Percentiles rank a stretch among this genome's conserved stretches.
Evolutionary conservation across 2,329 filamentous ascomycete species (phyloP).

Genomic region (Curvularia sp.): DNA sequence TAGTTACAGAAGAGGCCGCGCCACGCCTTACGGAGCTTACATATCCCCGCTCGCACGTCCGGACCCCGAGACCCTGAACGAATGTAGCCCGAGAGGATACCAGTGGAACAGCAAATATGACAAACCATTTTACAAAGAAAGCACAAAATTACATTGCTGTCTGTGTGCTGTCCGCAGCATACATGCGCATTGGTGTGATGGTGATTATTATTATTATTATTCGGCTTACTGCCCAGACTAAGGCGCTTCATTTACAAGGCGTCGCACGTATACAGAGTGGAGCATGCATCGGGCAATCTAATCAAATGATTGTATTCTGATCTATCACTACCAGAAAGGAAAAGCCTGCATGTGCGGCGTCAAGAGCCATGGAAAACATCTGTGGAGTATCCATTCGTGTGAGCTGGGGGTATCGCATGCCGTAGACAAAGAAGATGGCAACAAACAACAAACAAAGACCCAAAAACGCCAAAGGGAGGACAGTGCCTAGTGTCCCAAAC

Average conservation of each 20-base stretch:
- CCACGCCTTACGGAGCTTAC: conserved; percentile 31
- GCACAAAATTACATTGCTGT: neutral
- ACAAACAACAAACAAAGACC: neutral
- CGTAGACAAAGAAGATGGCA: conserved; percentile 8
- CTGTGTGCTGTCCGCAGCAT: neutral
- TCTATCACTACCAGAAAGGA: conserved; percentile 18
- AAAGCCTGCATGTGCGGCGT: conserved; percentile 20
- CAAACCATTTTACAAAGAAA: neutral
- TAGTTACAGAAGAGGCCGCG: conserved; percentile 33
- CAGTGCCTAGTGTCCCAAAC: conserved; percentile 17
- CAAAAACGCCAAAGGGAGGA: conserved; percentile 30
- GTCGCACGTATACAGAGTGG: neutral
- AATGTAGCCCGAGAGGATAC: neutral
- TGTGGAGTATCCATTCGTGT: conserved; percentile 19
- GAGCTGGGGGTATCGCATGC: conserved; percentile 25
- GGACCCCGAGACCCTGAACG: conserved; percentile 22
- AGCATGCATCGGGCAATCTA: neutral
- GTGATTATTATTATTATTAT: too few species aligned
- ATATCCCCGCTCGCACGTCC: conserved; percentile 21
- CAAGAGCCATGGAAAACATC: conserved; percentile 15
- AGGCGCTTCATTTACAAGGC: neutral
- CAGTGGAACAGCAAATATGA: neutral
- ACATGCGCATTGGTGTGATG: neutral
- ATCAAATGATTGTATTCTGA: conserved; percentile 15
- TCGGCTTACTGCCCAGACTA: neutral